Evolutionary conservation across 176 grass and related monocot genomes (phyloP).

Genomic region (Oryza meridionalis): DNA sequence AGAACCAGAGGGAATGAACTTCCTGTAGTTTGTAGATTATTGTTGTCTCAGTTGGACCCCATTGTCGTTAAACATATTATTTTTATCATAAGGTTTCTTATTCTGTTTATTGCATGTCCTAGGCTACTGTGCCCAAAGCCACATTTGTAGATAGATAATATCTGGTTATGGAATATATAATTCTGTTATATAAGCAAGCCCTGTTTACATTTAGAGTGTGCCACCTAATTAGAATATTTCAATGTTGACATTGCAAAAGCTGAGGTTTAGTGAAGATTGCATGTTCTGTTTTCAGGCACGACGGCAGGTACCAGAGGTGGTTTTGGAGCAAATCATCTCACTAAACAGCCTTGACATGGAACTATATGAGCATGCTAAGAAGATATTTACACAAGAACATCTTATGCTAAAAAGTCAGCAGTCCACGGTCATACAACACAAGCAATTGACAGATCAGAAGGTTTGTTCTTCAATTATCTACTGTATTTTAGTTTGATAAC

Average conservation of each 20-base stretch:
- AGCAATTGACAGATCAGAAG: conserved; percentile 47
- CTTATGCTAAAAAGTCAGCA: conserved; percentile 48
- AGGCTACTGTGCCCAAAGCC: not conserved
- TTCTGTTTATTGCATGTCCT: not conserved
- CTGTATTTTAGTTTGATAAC: not conserved
- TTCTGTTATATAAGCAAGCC: not conserved
- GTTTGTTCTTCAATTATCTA: conserved; percentile 34
- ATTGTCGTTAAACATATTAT: not conserved
- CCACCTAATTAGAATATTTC: conserved; percentile 25
- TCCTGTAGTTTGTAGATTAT: conserved; percentile 17
- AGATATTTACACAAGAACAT: conserved; percentile 79
- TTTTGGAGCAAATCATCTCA: conserved; percentile 78
- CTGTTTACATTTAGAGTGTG: not conserved
- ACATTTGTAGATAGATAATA: not conserved
- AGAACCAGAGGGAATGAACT: not conserved
- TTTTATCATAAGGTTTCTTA: not conserved
- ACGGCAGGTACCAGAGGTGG: conserved; percentile 53
- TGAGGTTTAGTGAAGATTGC: conserved; percentile 20
- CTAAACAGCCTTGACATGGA: conserved; percentile 90
- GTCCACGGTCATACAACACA: conserved; percentile 33
- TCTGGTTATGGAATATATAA: not conserved
- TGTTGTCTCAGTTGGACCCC: not conserved
- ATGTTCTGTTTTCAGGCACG: conserved; percentile 66
- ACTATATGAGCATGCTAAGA: conserved; percentile 84
- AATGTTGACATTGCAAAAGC: conserved; percentile 15